Percentiles rank a stretch among this genome's conserved stretches.
Conservation (phyloP, 225 moss, liverwort and hornwort genomes). For the Thuidium tamariscinum region DNA sequence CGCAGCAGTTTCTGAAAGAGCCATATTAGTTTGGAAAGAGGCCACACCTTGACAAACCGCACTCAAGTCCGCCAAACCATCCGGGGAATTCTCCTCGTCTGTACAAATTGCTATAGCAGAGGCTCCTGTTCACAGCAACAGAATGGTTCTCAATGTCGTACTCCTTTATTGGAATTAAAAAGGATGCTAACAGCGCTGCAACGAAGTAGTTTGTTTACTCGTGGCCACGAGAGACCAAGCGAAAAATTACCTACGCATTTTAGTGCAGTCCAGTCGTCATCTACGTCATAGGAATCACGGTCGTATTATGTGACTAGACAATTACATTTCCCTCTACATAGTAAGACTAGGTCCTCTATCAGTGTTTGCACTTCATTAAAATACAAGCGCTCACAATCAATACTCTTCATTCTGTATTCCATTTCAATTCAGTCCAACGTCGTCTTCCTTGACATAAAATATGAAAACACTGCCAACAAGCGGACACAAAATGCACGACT, state of each 20-base stretch:
- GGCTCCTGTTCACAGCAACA: conserved; percentile 43
- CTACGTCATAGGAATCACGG: background rate
- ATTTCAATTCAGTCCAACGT: background rate
- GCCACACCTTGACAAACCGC: conserved; percentile 66
- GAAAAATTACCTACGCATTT: background rate
- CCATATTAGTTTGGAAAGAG: background rate
- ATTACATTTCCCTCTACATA: background rate
- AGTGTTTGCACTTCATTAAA: background rate
- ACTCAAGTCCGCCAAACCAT: conserved; percentile 66
- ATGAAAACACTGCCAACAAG: background rate
- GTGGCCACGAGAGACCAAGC: background rate
- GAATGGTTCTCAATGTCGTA: background rate
- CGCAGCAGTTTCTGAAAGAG: background rate
- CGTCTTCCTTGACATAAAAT: background rate
- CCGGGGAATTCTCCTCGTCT: conserved; percentile 77
- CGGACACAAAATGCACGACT: background rate
- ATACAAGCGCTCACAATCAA: background rate
- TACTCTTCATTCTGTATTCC: background rate
- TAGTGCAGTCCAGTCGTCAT: background rate
- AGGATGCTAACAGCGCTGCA: background rate
- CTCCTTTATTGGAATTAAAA: background rate
- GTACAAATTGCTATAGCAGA: conserved; percentile 73
- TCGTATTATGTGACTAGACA: background rate
- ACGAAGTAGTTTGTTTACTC: background rate
- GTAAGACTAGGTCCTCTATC: background rate